Conservation (phyloP, 2,329 filamentous ascomycete genomes). For the Amauroascus niger region DNA sequence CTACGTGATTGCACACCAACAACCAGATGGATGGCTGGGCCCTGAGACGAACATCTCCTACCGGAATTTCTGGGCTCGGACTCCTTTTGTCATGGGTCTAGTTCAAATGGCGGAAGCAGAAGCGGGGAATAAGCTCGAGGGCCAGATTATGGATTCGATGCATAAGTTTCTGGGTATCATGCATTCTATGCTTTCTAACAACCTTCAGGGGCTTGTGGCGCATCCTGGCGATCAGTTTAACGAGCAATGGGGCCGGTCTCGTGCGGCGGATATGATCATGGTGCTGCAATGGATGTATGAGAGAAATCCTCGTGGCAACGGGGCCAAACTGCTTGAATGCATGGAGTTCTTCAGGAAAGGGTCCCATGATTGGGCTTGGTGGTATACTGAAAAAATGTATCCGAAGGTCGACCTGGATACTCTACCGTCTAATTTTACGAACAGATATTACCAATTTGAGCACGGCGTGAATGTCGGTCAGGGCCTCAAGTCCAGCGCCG, state of each 20-base stretch:
- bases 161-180: slow-evolving; percentile 43
- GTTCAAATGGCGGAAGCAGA: slow-evolving; percentile 43
- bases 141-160: slow-evolving; percentile 42
- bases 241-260: slow-evolving; percentile 32
- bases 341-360: slow-evolving; percentile 37
- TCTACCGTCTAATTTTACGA: slow-evolving; percentile 25
- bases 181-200: slow-evolving; percentile 47
- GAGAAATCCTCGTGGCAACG: slow-evolving; percentile 32
- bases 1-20: slow-evolving; percentile 43
- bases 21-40: slow-evolving; percentile 49
- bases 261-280: slow-evolving; percentile 39
- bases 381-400: slow-evolving; percentile 32
- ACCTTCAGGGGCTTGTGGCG: slow-evolving; percentile 43
- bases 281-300: slow-evolving; percentile 43
- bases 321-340: slow-evolving; percentile 32
- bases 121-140: slow-evolving; percentile 28
- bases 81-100: slow-evolving; percentile 44
- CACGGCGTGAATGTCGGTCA: slow-evolving; percentile 43
- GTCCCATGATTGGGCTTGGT: slow-evolving; percentile 35
- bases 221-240: slow-evolving; percentile 39
- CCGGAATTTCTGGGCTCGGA: slow-evolving; percentile 47
- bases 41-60: slow-evolving; percentile 39
- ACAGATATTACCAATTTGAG: slow-evolving; percentile 31
- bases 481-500: slow-evolving; percentile 40
- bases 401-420: slow-evolving; percentile 31